Base-by-base conservation (phyloP, 352 stramenopile genomes). In the Globisporangium spinosum region DNA sequence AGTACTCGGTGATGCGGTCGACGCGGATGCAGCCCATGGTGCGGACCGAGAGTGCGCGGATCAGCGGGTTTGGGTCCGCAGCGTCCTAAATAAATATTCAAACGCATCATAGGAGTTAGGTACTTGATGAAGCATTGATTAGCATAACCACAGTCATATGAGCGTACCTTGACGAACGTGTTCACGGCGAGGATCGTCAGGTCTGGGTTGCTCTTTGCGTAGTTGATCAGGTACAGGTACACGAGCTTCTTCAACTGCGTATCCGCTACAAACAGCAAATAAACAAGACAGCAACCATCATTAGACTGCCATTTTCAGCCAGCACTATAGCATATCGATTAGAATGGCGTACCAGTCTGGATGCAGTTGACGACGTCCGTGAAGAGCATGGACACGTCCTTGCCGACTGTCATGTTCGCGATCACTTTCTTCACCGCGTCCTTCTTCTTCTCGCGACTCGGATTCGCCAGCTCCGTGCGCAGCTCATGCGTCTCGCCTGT, bases 371-470 rank as follows among this genome's bases (percentile, higher is more conserved):
- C 86, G 12, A 99, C 97, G 78, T 99, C 97, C 13, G 97, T 99
- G 82, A 99, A 99, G 38, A 99, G 91, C 85, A 96, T 97, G 15
- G 91, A 98, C 13, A 99, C 97, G 80, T 99, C 97, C 74, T 99
- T 99, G 57, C 97, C 98, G 40, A 99, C 96, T 4, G 98, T 99
- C 97, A 99, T 99, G 78, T 96, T 97, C 23, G 97, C 98, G 77
- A 99, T 99, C 49, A 99, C 97, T 76, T 99, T 99, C 85, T 99
- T 99, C 53, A 99, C 97, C 2, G 98, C 98, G 75, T 99, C 97
- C 64, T 99, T 98, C 85, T 99, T 99, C 75, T 98, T 97, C 69
- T 98, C 93, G 34, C 94, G 90, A 73, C 98, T 98, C 62, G 93
- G 97, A 73, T 98, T 98, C 69, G 98, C 92, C 47, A 99, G 85